These are phyloP conservation scores for Bruguiera parviflora DNA, from an alignment of 345 rosid genomes.

Conservation along the genomic window DNA sequence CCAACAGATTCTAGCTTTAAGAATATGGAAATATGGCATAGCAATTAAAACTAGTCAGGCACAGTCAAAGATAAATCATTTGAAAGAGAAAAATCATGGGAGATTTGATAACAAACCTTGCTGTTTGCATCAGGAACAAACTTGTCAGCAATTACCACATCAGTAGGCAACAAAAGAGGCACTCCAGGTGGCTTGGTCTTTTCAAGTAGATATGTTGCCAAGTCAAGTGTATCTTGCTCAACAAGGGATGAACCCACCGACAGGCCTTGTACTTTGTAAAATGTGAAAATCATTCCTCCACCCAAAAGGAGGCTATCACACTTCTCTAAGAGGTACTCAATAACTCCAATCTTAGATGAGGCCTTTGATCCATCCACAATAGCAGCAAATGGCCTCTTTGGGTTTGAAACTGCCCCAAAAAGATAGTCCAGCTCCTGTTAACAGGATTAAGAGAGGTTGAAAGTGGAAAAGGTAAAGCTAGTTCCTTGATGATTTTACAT, in stretches of 20 bases:
- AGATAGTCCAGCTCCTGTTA: conserved; percentile 89
- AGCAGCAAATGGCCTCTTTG: conserved; percentile 94
- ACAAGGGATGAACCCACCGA: conserved; percentile 86
- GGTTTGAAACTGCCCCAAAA: conserved; percentile 85
- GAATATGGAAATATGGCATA: neutral
- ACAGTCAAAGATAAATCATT: neutral
- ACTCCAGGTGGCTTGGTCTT: conserved; percentile 93
- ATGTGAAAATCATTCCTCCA: conserved; percentile 97
- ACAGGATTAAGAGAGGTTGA: conserved; percentile 8
- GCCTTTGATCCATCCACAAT: conserved; percentile 96
- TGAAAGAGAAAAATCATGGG: neutral
- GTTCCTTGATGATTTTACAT: neutral
- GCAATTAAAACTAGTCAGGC: neutral
- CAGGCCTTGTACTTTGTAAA: conserved; percentile 96
- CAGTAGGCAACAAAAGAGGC: conserved; percentile 73
- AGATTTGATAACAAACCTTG: conserved; percentile 48
- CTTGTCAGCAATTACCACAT: conserved; percentile 86
- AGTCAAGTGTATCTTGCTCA: conserved; percentile 88
- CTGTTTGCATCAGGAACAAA: conserved; percentile 88
- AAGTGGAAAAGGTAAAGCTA: neutral
- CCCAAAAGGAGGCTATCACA: conserved; percentile 81
- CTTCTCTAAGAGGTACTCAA: conserved; percentile 81
- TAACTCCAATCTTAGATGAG: conserved; percentile 87
- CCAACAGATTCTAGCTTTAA: neutral
- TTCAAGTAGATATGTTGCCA: conserved; percentile 79